Conservation (phyloP, 179 eudicot genomes). For the Carnegiea gigantea region DNA sequence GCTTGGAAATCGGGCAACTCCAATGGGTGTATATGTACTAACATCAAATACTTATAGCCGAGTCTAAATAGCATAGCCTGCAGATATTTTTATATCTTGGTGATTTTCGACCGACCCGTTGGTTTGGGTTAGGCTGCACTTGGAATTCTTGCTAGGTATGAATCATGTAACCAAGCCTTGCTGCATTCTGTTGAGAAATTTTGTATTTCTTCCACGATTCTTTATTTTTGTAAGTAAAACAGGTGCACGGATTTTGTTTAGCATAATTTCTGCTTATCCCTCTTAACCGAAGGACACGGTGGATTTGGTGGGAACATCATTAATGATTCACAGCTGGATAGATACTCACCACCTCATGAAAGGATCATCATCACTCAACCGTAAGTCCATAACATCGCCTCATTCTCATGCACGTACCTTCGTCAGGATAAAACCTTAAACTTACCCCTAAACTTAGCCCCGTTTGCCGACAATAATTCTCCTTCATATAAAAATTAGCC, state of each 20-base stretch:
- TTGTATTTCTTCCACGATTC: constrained; percentile 23
- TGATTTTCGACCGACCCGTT: not conserved
- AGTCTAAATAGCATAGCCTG: not conserved
- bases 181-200: constrained; percentile 29
- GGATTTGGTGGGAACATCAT: too few species aligned
- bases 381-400: not conserved
- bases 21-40: too few species aligned
- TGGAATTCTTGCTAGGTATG: not conserved
- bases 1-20: too few species aligned
- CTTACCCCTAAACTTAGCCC: constrained; percentile 5
- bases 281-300: too few species aligned
- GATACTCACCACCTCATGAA: not conserved
- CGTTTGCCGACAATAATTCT: constrained; percentile 12
- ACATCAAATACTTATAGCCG: not conserved
- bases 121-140: not conserved
- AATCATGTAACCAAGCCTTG: constrained; percentile 18
- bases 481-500: constrained; percentile 9
- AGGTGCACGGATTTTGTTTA: constrained; percentile 18
- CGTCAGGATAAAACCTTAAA: not conserved
- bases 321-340: too few species aligned
- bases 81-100: not conserved
- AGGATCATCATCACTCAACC: not conserved
- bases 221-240: constrained; percentile 35
- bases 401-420: not conserved
- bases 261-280: not conserved